Evolutionary conservation across 306 rosid genomes (phyloP).

Genomic region (Prosopis cineraria): DNA sequence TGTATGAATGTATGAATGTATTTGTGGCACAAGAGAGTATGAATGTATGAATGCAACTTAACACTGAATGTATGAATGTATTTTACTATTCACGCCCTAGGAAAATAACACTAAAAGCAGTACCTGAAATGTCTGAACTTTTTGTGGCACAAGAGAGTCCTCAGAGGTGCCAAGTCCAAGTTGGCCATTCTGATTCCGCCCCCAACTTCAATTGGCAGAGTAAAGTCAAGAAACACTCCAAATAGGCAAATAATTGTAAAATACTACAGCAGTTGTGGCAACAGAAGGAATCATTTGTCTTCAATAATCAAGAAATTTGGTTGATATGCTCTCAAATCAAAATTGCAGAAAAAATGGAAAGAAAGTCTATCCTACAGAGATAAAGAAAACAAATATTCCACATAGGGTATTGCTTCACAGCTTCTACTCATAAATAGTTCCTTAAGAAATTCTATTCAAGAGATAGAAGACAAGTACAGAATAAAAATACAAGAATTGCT

Average conservation of each 20-base stretch:
- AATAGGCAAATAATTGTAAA: background rate
- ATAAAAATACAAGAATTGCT: background rate
- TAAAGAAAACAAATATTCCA: background rate
- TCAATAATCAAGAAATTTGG: background rate
- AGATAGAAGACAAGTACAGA: slow-evolving; percentile 3
- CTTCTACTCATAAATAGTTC: background rate
- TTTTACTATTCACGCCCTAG: slow-evolving; percentile 27
- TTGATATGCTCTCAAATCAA: background rate
- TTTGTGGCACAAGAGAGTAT: too few species aligned
- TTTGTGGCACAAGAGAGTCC: slow-evolving; percentile 93
- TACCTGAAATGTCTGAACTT: slow-evolving; percentile 89
- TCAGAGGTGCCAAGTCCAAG: slow-evolving; percentile 91
- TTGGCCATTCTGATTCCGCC: slow-evolving; percentile 98
- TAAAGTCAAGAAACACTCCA: background rate
- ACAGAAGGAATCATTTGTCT: background rate
- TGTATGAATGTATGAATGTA: too few species aligned
- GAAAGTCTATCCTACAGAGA: background rate
- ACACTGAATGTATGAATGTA: background rate
- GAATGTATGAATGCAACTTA: too few species aligned
- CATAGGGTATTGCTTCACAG: background rate
- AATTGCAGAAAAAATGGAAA: background rate
- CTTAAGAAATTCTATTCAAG: background rate
- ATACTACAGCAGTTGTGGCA: background rate
- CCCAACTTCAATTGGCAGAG: slow-evolving; percentile 73
- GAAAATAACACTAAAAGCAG: slow-evolving; percentile 29